Evolutionary conservation across 768 basidiomycete genomes (phyloP).

Genomic region (Suillus subluteus): DNA sequence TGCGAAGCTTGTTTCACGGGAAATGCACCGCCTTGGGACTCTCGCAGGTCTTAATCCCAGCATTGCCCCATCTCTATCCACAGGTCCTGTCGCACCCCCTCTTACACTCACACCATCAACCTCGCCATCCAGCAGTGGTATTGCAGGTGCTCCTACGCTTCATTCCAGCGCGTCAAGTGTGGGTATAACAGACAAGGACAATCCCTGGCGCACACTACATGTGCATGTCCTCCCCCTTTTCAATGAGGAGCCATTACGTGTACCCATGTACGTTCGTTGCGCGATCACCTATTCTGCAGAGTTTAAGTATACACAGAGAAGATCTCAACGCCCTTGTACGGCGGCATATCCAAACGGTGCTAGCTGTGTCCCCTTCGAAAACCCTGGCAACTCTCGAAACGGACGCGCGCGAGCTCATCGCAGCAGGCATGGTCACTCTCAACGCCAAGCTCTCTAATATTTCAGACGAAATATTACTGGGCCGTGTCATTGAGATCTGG

Average conservation of each 20-base stretch:
- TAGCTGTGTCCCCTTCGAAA: constrained; percentile 74
- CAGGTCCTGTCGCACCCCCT: constrained; percentile 51
- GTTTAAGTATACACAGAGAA: constrained; percentile 56
- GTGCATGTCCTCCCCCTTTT: constrained; percentile 90
- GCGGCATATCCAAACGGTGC: constrained; percentile 73
- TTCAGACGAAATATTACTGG: constrained; percentile 79
- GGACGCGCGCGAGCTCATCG: constrained; percentile 83
- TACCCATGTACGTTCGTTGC: constrained; percentile 67
- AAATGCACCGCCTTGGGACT: constrained; percentile 83
- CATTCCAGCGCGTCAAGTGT: constrained; percentile 38
- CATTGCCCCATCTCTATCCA: constrained; percentile 39
- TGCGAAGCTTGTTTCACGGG: constrained; percentile 76
- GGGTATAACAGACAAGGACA: constrained; percentile 50
- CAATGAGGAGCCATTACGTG: constrained; percentile 84
- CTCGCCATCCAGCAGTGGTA: constrained; percentile 42
- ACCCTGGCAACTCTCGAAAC: constrained; percentile 74
- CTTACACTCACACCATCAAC: constrained; percentile 45
- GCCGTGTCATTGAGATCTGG: constrained; percentile 86
- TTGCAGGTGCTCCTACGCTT: constrained; percentile 22
- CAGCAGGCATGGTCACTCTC: constrained; percentile 89
- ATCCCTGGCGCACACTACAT: constrained; percentile 83
- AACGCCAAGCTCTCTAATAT: constrained; percentile 79
- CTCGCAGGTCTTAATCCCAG: constrained; percentile 56
- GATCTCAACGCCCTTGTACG: constrained; percentile 84
- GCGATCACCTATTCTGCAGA: not conserved